Evolutionary conservation across 2,329 filamentous ascomycete species (phyloP).

Genomic region (Botrytis squamosa): DNA sequence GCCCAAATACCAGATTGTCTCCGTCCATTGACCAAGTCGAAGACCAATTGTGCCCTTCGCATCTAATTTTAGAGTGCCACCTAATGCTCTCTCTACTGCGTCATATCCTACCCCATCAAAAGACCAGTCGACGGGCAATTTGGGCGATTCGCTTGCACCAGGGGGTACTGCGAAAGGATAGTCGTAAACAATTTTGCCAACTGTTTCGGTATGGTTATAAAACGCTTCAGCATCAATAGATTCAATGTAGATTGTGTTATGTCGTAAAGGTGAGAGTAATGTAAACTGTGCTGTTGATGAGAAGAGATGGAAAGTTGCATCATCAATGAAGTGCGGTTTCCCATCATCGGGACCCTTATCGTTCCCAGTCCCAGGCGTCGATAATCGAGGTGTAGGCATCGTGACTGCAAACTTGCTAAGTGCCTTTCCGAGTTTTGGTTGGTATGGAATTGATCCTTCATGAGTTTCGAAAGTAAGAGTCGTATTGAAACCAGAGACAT

Average conservation of each 20-base stretch:
- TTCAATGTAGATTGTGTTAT: conserved; percentile 74
- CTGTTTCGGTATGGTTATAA: conserved; percentile 75
- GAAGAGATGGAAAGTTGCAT: conserved; percentile 82
- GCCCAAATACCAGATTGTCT: conserved; percentile 69
- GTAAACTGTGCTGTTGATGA: conserved; percentile 84
- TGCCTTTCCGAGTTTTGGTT: conserved; percentile 69
- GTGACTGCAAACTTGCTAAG: conserved; percentile 71
- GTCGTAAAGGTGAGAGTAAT: conserved; percentile 72
- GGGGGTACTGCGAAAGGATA: conserved; percentile 75
- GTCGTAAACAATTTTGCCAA: conserved; percentile 76
- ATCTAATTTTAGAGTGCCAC: conserved; percentile 75
- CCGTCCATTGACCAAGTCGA: conserved; percentile 70
- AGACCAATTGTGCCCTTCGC: conserved; percentile 75
- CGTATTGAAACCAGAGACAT: conserved; percentile 84
- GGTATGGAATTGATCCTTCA: conserved; percentile 67
- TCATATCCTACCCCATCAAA: conserved; percentile 78
- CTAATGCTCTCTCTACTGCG: conserved; percentile 74
- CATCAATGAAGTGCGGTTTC: conserved; percentile 71
- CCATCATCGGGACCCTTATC: conserved; percentile 44
- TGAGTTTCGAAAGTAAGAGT: conserved; percentile 74
- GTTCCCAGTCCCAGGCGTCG: conserved; percentile 46
- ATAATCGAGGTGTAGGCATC: conserved; percentile 67
- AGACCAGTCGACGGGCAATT: conserved; percentile 79
- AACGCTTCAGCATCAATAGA: conserved; percentile 80
- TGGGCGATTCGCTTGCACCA: conserved; percentile 69